A percentile compares a stretch with the other conserved stretches of the same genome.
phyloP scores from a whole-genome alignment of 371 early-diverging fungal species.

The Synchytrium microbalum region DNA sequence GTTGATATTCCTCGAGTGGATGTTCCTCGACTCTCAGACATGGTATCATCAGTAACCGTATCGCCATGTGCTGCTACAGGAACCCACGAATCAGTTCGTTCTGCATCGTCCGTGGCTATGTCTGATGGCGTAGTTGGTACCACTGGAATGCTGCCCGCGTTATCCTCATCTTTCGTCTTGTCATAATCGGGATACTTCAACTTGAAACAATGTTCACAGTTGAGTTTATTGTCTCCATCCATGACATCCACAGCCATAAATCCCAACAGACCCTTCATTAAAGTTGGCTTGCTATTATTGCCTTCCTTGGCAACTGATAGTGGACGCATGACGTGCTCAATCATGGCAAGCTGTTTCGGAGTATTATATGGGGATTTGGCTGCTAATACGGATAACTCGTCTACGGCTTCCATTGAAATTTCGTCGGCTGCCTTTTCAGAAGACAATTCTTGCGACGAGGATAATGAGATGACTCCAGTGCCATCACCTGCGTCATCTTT shows the following conservation, averaged over 20 bases:
- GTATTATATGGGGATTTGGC: not conserved
- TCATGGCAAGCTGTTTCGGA: not conserved
- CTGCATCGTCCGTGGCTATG: no score
- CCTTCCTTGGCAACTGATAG: not conserved
- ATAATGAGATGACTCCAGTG: not conserved
- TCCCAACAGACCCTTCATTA: slow-evolving; percentile 24
- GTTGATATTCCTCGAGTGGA: not conserved
- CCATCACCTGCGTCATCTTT: no score
- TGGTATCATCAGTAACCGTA: not conserved
- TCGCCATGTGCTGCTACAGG: not conserved
- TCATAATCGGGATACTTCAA: slow-evolving; percentile 10
- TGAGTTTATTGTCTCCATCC: slow-evolving; percentile 31
- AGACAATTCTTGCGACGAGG: not conserved
- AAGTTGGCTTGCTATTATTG: not conserved
- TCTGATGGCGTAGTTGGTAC: no score
- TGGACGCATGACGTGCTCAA: not conserved
- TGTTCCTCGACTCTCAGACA: not conserved
- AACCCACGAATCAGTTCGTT: not conserved
- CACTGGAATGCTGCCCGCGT: no score
- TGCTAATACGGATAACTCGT: not conserved
- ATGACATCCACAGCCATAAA: slow-evolving; percentile 36
- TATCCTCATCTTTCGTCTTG: not conserved
- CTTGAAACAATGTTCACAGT: slow-evolving; percentile 38
- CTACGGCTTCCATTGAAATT: not conserved
- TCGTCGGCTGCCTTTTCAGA: no score